phyloP scores from a whole-genome alignment of 1,139 yeast genomes.

The Wickerhamiella pararugosa region DNA sequence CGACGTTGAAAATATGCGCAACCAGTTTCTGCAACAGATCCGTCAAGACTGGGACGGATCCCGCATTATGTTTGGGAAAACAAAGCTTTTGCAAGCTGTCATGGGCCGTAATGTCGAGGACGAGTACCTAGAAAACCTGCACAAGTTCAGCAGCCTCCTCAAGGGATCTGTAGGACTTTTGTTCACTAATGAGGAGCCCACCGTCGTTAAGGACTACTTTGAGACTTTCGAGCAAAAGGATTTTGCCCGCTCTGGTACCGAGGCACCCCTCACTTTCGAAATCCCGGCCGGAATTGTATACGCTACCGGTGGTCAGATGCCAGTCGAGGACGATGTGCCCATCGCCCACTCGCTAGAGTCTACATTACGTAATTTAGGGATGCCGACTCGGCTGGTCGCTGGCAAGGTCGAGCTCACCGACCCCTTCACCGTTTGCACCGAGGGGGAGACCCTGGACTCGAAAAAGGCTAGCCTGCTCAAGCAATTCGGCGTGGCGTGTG shows the following conservation, averaged over 20 bases:
- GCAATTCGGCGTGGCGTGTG: conserved; percentile 88
- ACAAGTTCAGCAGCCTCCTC: conserved; percentile 42
- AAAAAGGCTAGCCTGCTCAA: conserved; percentile 85
- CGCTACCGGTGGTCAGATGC: conserved; percentile 88
- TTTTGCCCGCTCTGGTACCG: conserved; percentile 78
- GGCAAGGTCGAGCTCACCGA: conserved; percentile 72
- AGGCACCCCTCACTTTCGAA: conserved; percentile 65
- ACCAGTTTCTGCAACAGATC: conserved; percentile 86
- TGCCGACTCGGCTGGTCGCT: conserved; percentile 78
- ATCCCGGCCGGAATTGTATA: conserved; percentile 84
- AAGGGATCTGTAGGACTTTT: conserved; percentile 75
- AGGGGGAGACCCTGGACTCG: conserved; percentile 73
- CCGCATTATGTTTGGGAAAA: conserved; percentile 75
- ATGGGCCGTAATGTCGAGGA: conserved; percentile 76
- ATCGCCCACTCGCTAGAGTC: conserved; percentile 93
- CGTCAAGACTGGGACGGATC: conserved; percentile 89
- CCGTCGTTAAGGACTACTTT: conserved; percentile 76
- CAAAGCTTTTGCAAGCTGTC: conserved; percentile 85
- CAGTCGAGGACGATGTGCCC: conserved; percentile 87
- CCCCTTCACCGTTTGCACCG: conserved; percentile 65
- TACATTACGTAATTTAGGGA: conserved; percentile 73
- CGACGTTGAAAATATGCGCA: conserved; percentile 82
- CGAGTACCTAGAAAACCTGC: conserved; percentile 76
- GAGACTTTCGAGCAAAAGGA: conserved; percentile 63
- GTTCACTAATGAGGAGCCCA: conserved; percentile 74